phyloP scores from a whole-genome alignment of 129 eudicot species.

The Lactuca sativa region DNA sequence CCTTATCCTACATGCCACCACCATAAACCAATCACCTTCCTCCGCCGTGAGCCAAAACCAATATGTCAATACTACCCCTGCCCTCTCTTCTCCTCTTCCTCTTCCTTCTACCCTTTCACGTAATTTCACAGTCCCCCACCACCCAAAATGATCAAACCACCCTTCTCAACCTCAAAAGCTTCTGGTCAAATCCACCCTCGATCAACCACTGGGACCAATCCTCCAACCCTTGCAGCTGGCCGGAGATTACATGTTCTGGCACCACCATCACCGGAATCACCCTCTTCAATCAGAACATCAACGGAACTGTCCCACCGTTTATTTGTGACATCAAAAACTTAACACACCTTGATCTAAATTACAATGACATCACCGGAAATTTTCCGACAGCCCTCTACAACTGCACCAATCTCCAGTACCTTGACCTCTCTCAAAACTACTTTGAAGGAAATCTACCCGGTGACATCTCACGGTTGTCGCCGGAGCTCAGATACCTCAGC shows the following conservation, averaged over 20 bases:
- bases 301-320: constrained; percentile 46
- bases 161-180: constrained; percentile 51
- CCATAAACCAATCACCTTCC: constrained; percentile 24
- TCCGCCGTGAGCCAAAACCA: constrained; percentile 8
- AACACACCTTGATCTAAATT: constrained; percentile 39
- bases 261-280: constrained; percentile 40
- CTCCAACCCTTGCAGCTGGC: constrained; percentile 63
- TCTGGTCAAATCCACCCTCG: constrained; percentile 48
- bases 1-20: constrained; percentile 24
- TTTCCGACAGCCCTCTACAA: constrained; percentile 62
- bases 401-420: constrained; percentile 54
- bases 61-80: constrained; percentile 26
- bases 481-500: constrained; percentile 35
- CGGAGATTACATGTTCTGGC: constrained; percentile 54
- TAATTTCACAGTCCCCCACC: constrained; percentile 40
- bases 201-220: constrained; percentile 57
- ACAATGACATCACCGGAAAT: constrained; percentile 43
- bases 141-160: constrained; percentile 42
- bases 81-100: constrained; percentile 30
- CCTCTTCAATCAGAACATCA: constrained; percentile 22
- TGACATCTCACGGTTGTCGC: constrained; percentile 46
- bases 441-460: constrained; percentile 54
- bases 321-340: constrained; percentile 69
- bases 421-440: constrained; percentile 61
- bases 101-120: constrained; percentile 40